A percentile compares a stretch with the other conserved stretches of the same genome.
Conservation (phyloP, 495 filamentous ascomycete species). For the Neurospora sp. region DNA sequence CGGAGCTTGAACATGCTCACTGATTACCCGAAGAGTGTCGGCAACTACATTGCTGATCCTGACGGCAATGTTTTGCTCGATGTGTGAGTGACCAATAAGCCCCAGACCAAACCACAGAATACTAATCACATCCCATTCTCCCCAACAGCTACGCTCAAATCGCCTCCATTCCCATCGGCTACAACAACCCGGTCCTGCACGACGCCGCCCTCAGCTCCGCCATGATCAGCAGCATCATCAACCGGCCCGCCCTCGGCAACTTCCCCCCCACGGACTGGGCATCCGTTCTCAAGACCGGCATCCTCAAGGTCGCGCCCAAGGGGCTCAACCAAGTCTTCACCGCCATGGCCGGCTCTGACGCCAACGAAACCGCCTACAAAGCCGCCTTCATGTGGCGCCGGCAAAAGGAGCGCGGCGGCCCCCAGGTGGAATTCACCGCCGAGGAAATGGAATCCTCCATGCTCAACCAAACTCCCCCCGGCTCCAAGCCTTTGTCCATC, state of each 20-base stretch:
- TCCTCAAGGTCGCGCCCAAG: conserved; percentile 80
- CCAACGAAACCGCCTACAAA: conserved; percentile 99
- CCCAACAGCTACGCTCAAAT: conserved; percentile 73
- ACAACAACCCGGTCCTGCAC: conserved; percentile 81
- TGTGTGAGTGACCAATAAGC: conserved; percentile 47
- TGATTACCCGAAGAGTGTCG: conserved; percentile 64
- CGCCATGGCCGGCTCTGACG: conserved; percentile 88
- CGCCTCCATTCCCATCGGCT: conserved; percentile 92
- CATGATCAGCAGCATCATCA: conserved; percentile 78
- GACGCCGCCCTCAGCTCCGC: conserved; percentile 62
- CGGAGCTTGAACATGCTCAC: conserved; percentile 87
- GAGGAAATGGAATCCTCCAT: conserved; percentile 73
- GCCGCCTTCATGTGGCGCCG: conserved; percentile 97
- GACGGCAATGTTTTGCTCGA: conserved; percentile 77
- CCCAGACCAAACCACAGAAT: background rate
- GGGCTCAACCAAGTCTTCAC: conserved; percentile 96
- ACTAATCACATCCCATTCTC: background rate
- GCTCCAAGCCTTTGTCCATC: conserved; percentile 70
- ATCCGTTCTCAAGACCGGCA: conserved; percentile 71
- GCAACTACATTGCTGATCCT: conserved; percentile 75
- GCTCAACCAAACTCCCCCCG: conserved; percentile 75
- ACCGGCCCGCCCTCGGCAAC: conserved; percentile 91
- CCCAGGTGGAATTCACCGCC: conserved; percentile 69
- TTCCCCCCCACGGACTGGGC: conserved; percentile 91
- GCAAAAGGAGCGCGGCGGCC: conserved; percentile 77